A percentile compares a stretch with the other conserved stretches of the same genome.
phyloP scores from a whole-genome alignment of 2,329 filamentous ascomycete species.

The Fusarium sp. region DNA sequence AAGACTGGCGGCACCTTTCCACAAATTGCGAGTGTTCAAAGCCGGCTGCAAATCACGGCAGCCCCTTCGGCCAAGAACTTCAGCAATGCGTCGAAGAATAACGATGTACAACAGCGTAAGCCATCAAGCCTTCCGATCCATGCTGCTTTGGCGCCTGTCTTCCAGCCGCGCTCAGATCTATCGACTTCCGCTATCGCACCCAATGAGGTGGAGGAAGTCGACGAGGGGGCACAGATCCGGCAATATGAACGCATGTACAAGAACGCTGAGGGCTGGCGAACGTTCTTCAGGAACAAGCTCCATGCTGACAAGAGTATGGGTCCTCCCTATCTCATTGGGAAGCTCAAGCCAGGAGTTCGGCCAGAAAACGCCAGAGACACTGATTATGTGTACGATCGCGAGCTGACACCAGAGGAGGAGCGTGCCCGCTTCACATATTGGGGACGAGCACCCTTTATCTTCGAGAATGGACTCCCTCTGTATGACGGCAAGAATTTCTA shows the following conservation, averaged over 20 bases:
- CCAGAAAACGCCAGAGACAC: conserved; percentile 54
- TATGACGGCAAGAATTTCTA: conserved; percentile 75
- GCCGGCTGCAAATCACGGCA: conserved; percentile 40
- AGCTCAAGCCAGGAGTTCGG: conserved; percentile 57
- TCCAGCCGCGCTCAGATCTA: conserved; percentile 55
- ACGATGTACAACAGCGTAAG: conserved; percentile 47
- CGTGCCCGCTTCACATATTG: conserved; percentile 70
- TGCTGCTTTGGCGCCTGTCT: conserved; percentile 61
- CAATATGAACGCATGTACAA: conserved; percentile 15
- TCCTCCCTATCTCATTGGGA: conserved; percentile 66
- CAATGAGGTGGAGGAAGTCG: conserved; percentile 18
- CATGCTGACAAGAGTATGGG: conserved; percentile 23
- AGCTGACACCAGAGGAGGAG: conserved; percentile 68
- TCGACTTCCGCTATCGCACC: conserved; percentile 26
- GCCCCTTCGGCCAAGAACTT: conserved; percentile 34
- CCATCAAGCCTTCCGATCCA: conserved; percentile 54
- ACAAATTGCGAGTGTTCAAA: conserved; percentile 40
- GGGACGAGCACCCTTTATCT: conserved; percentile 64
- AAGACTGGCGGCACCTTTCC: conserved; percentile 2
- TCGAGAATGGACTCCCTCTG: conserved; percentile 66
- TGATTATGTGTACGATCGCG: conserved; percentile 66
- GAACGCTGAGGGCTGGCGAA: conserved; percentile 33
- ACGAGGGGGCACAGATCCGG: conserved; percentile 8
- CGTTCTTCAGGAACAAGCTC: conserved; percentile 37
- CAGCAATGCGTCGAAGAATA: conserved; percentile 25